Evolutionary conservation across 331 rosid genomes (phyloP).

Genomic region (Pyrus hybrid): DNA sequence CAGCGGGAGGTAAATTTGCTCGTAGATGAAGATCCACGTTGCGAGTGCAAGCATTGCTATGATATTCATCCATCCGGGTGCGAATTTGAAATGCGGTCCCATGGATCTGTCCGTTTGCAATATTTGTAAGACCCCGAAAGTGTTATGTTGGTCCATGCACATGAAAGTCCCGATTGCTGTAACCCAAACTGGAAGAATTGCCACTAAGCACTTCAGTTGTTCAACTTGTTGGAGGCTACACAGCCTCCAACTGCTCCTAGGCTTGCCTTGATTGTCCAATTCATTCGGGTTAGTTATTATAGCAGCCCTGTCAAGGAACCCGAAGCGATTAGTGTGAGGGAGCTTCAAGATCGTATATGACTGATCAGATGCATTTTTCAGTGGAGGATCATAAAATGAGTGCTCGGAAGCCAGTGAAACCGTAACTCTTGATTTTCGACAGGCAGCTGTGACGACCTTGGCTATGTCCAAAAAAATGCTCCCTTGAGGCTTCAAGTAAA

Average conservation of each 20-base stretch:
- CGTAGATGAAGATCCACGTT: constrained; percentile 56
- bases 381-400: constrained; percentile 36
- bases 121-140: constrained; percentile 68
- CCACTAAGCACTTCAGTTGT: constrained; percentile 58
- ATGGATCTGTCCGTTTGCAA: constrained; percentile 46
- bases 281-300: constrained; percentile 39
- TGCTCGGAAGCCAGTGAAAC: neutral
- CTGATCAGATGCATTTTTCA: neutral
- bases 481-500: constrained; percentile 49
- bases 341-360: neutral
- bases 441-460: constrained; percentile 59
- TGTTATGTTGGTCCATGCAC: constrained; percentile 50
- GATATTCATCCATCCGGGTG: constrained; percentile 69
- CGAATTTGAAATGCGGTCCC: constrained; percentile 51
- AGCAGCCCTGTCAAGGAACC: constrained; percentile 62
- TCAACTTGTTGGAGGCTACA: constrained; percentile 77
- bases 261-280: constrained; percentile 27
- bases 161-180: constrained; percentile 55
- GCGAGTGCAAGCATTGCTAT: constrained; percentile 55
- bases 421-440: constrained; percentile 18
- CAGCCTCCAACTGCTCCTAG: constrained; percentile 54
- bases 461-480: constrained; percentile 47
- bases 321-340: constrained; percentile 44
- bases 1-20: constrained; percentile 37
- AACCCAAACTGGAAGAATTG: constrained; percentile 59